These are phyloP conservation scores for Pseudoperonospora humuli DNA, from an alignment of 352 stramenopile genomes.

Conservation along the genomic window DNA sequence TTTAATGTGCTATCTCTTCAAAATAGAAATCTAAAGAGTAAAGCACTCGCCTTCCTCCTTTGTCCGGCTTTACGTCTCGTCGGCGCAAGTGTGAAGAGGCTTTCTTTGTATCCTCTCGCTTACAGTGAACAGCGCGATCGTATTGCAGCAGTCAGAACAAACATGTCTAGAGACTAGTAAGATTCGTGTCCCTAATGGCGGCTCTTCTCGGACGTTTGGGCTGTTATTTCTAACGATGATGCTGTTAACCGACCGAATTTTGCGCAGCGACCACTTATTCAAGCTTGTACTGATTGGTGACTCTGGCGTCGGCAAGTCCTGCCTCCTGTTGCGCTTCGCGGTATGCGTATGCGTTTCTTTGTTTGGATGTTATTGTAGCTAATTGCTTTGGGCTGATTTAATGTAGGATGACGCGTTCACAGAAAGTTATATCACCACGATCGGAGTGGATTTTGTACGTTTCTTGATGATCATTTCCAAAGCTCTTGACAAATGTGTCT, in stretches of 20 bases:
- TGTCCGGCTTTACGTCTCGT: too few relatives aligned
- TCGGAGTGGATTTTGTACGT: constrained; percentile 92
- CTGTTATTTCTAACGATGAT: constrained; percentile 12
- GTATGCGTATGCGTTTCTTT: constrained; percentile 40
- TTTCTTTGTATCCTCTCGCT: too few relatives aligned
- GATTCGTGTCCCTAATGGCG: constrained; percentile 3
- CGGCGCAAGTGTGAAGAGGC: too few relatives aligned
- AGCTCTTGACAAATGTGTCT: not conserved
- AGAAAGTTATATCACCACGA: constrained; percentile 96
- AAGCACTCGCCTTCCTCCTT: constrained; percentile 8
- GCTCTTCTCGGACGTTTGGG: constrained; percentile 1
- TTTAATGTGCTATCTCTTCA: constrained; percentile 8
- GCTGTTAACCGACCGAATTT: not conserved
- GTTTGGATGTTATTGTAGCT: not conserved
- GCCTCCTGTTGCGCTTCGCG: constrained; percentile 94
- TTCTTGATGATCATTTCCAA: not conserved
- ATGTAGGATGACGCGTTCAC: constrained; percentile 94
- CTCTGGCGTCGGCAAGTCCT: constrained; percentile 98
- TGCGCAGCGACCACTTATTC: constrained; percentile 90
- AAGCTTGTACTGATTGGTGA: constrained; percentile 98
- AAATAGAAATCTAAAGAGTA: not conserved
- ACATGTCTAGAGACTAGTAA: constrained; percentile 81
- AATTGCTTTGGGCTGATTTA: not conserved
- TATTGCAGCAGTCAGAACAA: constrained; percentile 10
- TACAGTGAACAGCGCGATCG: constrained; percentile 1